Conservation (phyloP, 2,329 filamentous ascomycete genomes). For the Sporothrix pallida region DNA sequence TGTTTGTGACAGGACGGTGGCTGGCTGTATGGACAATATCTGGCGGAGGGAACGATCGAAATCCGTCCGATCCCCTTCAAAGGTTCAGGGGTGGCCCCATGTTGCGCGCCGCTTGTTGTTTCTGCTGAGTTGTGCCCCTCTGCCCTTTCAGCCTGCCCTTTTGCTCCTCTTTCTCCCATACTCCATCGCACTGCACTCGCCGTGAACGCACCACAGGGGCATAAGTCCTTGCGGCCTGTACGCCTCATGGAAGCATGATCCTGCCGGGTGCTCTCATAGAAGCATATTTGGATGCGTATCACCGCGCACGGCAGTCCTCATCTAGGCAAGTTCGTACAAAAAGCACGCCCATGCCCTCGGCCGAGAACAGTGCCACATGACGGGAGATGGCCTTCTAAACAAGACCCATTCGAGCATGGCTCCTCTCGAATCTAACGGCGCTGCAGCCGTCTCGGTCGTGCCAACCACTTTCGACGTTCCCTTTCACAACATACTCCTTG, state of each 20-base stretch:
- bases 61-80: background rate
- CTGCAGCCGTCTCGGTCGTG: background rate
- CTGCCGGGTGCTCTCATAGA: constrained; percentile 2
- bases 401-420: background rate
- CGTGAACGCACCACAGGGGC: background rate
- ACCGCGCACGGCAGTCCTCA: constrained; percentile 2
- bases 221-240: constrained; percentile 13
- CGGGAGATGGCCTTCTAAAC: background rate
- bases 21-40: background rate
- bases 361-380: constrained; percentile 18
- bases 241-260: constrained; percentile 3
- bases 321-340: constrained; percentile 17
- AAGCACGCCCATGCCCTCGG: constrained; percentile 13
- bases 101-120: background rate
- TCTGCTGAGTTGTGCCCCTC: background rate
- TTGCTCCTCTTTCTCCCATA: background rate
- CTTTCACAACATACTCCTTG: constrained; percentile 21
- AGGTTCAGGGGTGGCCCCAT: background rate
- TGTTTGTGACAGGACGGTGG: constrained; percentile 12
- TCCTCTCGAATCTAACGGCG: background rate
- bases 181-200: background rate
- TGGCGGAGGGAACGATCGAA: background rate
- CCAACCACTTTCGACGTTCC: background rate
- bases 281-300: constrained; percentile 26
- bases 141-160: background rate